Evolutionary conservation across 2,329 filamentous ascomycete genomes (phyloP), one percentile per base, ranked within the genome.

Genomic region (Zymoseptoria passerinii): DNA sequence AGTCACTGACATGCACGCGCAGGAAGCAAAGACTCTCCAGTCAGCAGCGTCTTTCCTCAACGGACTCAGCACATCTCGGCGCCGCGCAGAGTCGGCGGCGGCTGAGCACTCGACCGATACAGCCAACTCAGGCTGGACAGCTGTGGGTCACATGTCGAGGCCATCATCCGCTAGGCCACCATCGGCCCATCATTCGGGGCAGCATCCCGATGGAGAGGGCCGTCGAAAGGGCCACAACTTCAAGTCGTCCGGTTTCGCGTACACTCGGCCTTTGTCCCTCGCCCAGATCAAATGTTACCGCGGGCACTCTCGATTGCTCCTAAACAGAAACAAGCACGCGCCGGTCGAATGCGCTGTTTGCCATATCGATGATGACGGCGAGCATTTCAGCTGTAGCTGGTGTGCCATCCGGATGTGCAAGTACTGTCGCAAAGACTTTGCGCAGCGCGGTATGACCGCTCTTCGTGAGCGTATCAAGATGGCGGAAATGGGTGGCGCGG

Each of bases 281-380:
- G 58, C 61, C 8, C 70, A 70, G 55, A 55, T 70, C 50, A 67
- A 66, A 51, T 72, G 70, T 61, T 69, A 65, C 52, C 66, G 64
- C 54, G 58, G 57, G 4, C 69, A 72, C 61, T 50, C 50, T 48
- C 58, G 61, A n/a, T 59, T 71, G 18, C 59, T 70, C 28, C 63
- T 53, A n/a, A 66, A 58, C 50, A 62, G 62, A 28, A 72, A 72
- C 64, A 67, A 67, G 56, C 54, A 63, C 40, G 68, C 68, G 19
- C 69, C 68, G 5, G 69, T 72, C 19, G 70, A 71, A 58, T 72
- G 70, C 58, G 67, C 67, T 10, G 64, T 72, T 10, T 72, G 70
- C 58, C 68, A 71, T 52, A 66, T 65, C 48, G 70, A 71, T 52
- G 67, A 70, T 53, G 66, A 67, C 29, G 58, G 53, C 8, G 66